These are phyloP conservation scores for Sutorius australiensis DNA, from an alignment of 768 basidiomycete species.

Conservation along the genomic window DNA sequence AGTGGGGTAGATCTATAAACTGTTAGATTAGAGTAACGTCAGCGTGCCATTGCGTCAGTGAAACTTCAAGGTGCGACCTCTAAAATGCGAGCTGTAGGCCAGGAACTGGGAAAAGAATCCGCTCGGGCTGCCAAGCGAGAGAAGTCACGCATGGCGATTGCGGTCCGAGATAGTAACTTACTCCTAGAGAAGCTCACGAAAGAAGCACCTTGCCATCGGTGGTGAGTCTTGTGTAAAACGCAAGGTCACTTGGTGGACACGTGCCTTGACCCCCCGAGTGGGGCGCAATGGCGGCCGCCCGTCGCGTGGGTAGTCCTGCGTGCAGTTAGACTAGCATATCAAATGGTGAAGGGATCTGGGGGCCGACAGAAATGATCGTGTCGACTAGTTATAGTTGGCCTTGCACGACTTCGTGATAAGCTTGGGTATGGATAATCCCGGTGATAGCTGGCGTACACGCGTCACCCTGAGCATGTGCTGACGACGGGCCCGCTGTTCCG, in stretches of 20 bases:
- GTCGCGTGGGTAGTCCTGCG: not conserved
- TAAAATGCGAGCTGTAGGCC: not conserved
- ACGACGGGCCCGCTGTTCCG: not conserved
- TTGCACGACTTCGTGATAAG: not conserved
- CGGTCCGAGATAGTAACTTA: not conserved
- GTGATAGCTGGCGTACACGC: not conserved
- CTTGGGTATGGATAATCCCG: not conserved
- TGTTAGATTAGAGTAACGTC: not conserved
- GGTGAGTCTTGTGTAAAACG: not conserved
- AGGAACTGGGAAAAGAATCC: not conserved
- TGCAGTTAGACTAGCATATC: not conserved
- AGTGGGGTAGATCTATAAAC: not conserved
- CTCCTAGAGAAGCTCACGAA: not conserved
- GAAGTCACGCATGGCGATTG: not conserved
- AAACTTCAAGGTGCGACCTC: not conserved
- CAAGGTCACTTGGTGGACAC: not conserved
- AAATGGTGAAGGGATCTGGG: not conserved
- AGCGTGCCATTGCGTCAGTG: not conserved
- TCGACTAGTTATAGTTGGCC: not conserved
- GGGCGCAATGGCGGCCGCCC: not conserved
- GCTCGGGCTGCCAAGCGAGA: not conserved
- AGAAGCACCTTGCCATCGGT: not conserved
- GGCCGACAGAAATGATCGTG: not conserved
- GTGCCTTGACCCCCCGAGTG: not conserved
- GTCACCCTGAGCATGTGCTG: not conserved